Evolutionary conservation across 768 basidiomycete species (phyloP).

Genomic region (Tulasnella sp.): DNA sequence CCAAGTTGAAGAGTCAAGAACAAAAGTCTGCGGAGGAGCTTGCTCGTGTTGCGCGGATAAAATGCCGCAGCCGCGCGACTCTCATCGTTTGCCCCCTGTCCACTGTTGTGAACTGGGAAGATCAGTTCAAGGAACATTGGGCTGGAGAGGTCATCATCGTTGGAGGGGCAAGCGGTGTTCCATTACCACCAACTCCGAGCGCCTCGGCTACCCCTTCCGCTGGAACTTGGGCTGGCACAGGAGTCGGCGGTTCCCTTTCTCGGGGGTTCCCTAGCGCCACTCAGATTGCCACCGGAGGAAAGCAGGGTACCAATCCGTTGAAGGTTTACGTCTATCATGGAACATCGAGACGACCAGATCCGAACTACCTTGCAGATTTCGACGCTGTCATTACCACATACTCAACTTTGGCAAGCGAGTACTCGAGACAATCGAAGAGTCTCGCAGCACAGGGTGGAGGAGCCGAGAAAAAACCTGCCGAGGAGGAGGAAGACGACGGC

Average conservation of each 20-base stretch:
- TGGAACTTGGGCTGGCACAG: conserved; percentile 16
- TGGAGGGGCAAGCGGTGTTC: conserved; percentile 51
- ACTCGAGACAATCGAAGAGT: conserved; percentile 75
- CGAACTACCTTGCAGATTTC: conserved; percentile 82
- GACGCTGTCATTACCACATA: conserved; percentile 98
- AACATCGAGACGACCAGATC: conserved; percentile 74
- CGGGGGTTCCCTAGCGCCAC: conserved; percentile 10
- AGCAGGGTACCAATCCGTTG: conserved; percentile 45
- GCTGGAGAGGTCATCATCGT: conserved; percentile 74
- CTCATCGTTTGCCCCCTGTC: conserved; percentile 95
- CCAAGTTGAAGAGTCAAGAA: conserved; percentile 60
- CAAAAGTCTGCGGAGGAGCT: conserved; percentile 43
- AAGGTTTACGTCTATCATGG: conserved; percentile 96
- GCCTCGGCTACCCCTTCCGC: conserved; percentile 24
- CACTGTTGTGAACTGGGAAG: conserved; percentile 98
- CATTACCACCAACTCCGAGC: conserved; percentile 32
- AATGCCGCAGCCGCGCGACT: conserved; percentile 77
- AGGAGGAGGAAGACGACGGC: conserved; percentile 41
- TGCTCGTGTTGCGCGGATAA: conserved; percentile 64
- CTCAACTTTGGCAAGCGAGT: conserved; percentile 91
- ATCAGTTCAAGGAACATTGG: conserved; percentile 98
- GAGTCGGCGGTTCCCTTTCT: conserved; percentile 1
- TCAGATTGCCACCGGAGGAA: conserved; percentile 26
- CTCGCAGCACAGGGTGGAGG: conserved; percentile 44
- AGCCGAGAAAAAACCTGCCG: neutral